Base-by-base conservation (phyloP, 805 yeast species). In the Wickerhamomyces hampshirensis region DNA sequence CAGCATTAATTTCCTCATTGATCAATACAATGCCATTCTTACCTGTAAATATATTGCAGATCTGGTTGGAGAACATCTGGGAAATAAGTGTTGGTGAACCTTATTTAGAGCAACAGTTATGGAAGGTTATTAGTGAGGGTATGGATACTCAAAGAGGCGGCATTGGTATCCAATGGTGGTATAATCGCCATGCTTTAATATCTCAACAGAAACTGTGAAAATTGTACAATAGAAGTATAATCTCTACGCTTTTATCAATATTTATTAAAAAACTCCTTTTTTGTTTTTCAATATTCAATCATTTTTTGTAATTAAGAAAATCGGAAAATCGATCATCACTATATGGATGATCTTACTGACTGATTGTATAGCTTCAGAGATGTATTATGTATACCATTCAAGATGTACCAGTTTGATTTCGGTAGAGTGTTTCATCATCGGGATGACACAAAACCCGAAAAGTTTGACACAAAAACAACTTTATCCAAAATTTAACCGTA, bases 131-230 rank as follows among this genome's bases (percentile, higher is more conserved):
- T 4, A 68, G 80, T 32, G 81, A 75, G 44, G 78, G 73, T 40
- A 61, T 74, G 37, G 81, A 76, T 45, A 59, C 75, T 37, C 76
- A 75, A 43, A 64, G 80, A 44, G 71, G 77, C 5, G 72, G 69
- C 29, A 37, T 74, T 28, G 84, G 75, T 1, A 65, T 73, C 34
- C 58, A 58, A 16, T 80, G 85, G 84, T 80, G 85, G 85, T 80
- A 77, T 51, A 68, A 66, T 17, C 50, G 55, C 13, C 26, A 18
- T 15, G 32, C 11, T 7, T 8, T 21, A 21, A 31, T 12, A n/a
- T 14, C 29, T 10, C 26, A 35, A 18, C 23, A 30, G 8, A 42
- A 36, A 28, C n/a, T 40, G 16, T 16, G 49, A 48, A 28, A n/a
- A 6, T 29, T 26, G 28, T 15, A 6, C 17, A 30, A 18, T 26